phyloP scores from a whole-genome alignment of 2,329 filamentous ascomycete genomes.

The Emericellopsis atlantica region DNA sequence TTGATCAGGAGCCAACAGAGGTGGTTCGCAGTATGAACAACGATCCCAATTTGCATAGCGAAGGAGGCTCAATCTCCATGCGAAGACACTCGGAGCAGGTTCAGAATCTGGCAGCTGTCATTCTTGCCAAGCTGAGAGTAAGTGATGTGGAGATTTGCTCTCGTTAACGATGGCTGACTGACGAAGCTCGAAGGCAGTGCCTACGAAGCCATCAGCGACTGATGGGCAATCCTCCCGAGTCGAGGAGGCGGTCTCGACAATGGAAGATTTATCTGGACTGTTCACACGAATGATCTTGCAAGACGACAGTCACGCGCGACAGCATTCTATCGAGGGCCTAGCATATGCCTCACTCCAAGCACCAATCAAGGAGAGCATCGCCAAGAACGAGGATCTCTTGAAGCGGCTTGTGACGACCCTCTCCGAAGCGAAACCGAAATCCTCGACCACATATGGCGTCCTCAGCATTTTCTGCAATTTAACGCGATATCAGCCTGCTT shows the following conservation, averaged over 20 bases:
- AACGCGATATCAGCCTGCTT: constrained; percentile 62
- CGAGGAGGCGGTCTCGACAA: constrained; percentile 42
- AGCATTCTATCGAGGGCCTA: constrained; percentile 76
- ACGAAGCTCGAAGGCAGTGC: constrained; percentile 41
- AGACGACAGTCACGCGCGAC: constrained; percentile 42
- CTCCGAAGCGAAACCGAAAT: constrained; percentile 43
- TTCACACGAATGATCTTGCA: constrained; percentile 55
- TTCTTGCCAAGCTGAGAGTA: constrained; percentile 60
- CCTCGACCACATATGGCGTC: constrained; percentile 69
- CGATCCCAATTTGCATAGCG: constrained; percentile 45
- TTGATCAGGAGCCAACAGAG: constrained; percentile 57
- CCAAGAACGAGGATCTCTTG: constrained; percentile 55
- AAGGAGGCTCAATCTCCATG: constrained; percentile 46
- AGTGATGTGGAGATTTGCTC: constrained; percentile 5
- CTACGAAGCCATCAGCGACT: constrained; percentile 24
- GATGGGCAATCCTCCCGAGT: constrained; percentile 29
- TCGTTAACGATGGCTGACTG: constrained; percentile 29
- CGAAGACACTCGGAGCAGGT: constrained; percentile 48
- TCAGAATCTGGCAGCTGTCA: constrained; percentile 57
- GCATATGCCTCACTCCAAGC: constrained; percentile 85
- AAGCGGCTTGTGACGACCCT: constrained; percentile 56
- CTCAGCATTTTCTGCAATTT: constrained; percentile 80
- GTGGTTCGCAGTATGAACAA: constrained; percentile 33
- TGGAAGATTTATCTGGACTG: constrained; percentile 52
- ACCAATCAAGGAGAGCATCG: constrained; percentile 70